Percentiles rank a stretch among this genome's conserved stretches.
phyloP scores from a whole-genome alignment of 2,329 filamentous ascomycete genomes.

The Aspergillus tanneri region DNA sequence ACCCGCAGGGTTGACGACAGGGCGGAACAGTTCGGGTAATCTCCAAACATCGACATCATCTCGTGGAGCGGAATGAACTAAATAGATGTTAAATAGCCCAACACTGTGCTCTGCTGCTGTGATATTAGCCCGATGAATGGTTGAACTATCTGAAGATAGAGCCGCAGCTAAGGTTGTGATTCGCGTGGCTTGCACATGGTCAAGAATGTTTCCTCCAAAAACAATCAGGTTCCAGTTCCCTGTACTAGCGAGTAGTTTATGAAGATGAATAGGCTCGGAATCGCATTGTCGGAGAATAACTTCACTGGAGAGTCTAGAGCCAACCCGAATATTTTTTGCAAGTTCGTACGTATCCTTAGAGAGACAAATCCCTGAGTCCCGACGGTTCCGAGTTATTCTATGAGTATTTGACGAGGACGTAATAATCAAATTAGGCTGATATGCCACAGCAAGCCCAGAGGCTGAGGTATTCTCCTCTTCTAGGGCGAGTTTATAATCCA shows the following conservation, averaged over 20 bases:
- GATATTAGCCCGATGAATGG: neutral
- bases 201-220: constrained; percentile 63
- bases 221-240: constrained; percentile 39
- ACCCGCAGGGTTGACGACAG: constrained; percentile 47
- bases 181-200: constrained; percentile 28
- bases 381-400: neutral
- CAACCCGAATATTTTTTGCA: neutral
- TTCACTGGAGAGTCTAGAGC: constrained; percentile 5
- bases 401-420: too few relatives aligned
- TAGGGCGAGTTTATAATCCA: constrained; percentile 3
- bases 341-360: neutral
- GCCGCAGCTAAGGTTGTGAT: constrained; percentile 46
- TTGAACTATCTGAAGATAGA: constrained; percentile 32
- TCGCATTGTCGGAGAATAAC: constrained; percentile 9
- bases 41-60: too few relatives aligned
- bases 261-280: constrained; percentile 8
- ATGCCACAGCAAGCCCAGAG: constrained; percentile 7
- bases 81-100: too few relatives aligned
- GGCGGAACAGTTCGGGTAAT: too few relatives aligned
- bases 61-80: too few relatives aligned
- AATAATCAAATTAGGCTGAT: constrained; percentile 6
- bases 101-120: too few relatives aligned
- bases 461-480: constrained; percentile 4
- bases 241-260: constrained; percentile 8
- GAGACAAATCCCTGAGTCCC: neutral